These are phyloP conservation scores for Paramecium octaurelia DNA, from an alignment of 73 alveolate species.

Conservation along the genomic window DNA sequence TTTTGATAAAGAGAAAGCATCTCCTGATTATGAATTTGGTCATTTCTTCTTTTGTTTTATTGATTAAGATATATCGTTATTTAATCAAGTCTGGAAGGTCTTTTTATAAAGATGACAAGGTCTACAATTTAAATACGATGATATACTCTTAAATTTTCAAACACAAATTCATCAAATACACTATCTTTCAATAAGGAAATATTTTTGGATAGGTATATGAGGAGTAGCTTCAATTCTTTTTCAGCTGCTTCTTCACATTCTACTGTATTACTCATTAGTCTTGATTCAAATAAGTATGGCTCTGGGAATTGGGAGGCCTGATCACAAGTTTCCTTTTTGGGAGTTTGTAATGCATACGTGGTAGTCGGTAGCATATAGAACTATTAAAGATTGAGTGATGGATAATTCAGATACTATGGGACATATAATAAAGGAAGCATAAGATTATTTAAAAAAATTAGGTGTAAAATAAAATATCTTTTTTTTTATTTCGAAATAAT, in stretches of 20 bases:
- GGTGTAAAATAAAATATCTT: background rate
- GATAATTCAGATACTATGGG: background rate
- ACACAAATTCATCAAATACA: background rate
- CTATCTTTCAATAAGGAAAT: constrained; percentile 22
- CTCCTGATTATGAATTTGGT: constrained; percentile 39
- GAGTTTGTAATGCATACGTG: background rate
- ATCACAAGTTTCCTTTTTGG: background rate
- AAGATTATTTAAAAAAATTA: constrained; percentile 37
- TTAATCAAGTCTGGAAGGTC: constrained; percentile 27
- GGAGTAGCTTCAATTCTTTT: background rate
- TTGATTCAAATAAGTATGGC: background rate
- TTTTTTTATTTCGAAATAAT: background rate
- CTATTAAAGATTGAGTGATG: constrained; percentile 41
- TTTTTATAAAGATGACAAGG: background rate
- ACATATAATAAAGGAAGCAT: constrained; percentile 40
- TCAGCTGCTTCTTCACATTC: background rate
- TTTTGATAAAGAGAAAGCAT: constrained; percentile 35
- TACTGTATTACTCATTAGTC: background rate
- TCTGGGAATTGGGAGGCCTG: constrained; percentile 38
- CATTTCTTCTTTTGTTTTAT: constrained; percentile 48
- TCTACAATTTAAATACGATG: background rate
- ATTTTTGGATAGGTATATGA: background rate
- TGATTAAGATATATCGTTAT: background rate
- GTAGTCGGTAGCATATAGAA: background rate
- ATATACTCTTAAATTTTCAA: background rate